Base-by-base conservation (phyloP, 1,284 basidiomycete species). In the Hemileia vastatrix region DNA sequence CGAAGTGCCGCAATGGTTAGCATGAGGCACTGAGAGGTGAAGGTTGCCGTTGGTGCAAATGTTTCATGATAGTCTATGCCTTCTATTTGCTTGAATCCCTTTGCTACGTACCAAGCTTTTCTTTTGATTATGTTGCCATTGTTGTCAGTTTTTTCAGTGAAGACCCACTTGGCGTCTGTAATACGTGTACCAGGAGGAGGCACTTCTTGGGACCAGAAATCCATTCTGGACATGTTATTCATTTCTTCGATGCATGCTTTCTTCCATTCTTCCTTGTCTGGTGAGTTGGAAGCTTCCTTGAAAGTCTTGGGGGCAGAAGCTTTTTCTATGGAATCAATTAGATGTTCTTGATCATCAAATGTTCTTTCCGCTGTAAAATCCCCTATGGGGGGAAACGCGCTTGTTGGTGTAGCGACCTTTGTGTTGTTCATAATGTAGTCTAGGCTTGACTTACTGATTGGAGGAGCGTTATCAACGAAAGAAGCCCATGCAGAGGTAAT, bases 281-380 rank as follows among this genome's bases (percentile, higher is more conserved):
- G 9, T 1, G 18, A 4, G n/a, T 33, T 23, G 4, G 52, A 6
- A 11, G 49, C 45, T 8, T 59, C 9, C 2, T 21, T 23, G 21
- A 49, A 59, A 5, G 49, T 59, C 31, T 59, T 59, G 1, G 57
- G 57, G 21, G 47, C 57, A 32, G 13, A n/a, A n/a, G n/a, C n/a
- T n/a, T n/a, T n/a, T n/a, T n/a, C n/a, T n/a, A n/a, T n/a, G n/a
- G n/a, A n/a, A n/a, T n/a, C n/a, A n/a, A n/a, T n/a, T n/a, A n/a
- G n/a, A n/a, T n/a, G n/a, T n/a, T n/a, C n/a, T n/a, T n/a, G n/a
- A n/a, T n/a, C n/a, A n/a, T n/a, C n/a, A n/a, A n/a, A n/a, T n/a
- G n/a, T n/a, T n/a, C n/a, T n/a, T n/a, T n/a, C n/a, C n/a, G n/a
- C n/a, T n/a, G n/a, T n/a, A n/a, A n/a, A n/a, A n/a, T n/a, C n/a